Evolutionary conservation across 495 filamentous ascomycete species (phyloP).

Genomic region (Viridothelium virens): DNA sequence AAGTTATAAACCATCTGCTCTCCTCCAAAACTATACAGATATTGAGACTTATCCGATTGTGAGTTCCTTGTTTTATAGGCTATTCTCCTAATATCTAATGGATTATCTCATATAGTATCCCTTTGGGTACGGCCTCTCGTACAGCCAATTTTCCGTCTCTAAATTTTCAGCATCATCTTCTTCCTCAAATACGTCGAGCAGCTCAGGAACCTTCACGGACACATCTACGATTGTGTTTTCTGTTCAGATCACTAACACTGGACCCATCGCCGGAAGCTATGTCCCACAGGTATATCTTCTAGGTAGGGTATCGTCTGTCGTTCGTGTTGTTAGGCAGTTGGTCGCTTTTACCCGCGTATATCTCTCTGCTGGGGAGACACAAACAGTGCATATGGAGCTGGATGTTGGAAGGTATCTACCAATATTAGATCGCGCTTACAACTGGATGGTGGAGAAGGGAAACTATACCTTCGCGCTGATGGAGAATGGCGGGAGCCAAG

Average conservation of each 20-base stretch:
- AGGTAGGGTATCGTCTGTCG: constrained; percentile 34
- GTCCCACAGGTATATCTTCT: constrained; percentile 38
- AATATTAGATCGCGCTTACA: constrained; percentile 34
- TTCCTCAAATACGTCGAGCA: not conserved
- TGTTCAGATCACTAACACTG: constrained; percentile 30
- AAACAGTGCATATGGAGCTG: constrained; percentile 27
- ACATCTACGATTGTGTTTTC: constrained; percentile 16
- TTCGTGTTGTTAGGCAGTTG: constrained; percentile 39
- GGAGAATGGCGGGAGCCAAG: constrained; percentile 33
- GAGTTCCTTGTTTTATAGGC: not conserved
- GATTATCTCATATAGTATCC: constrained; percentile 23
- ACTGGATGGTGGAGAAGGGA: constrained; percentile 39
- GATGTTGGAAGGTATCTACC: constrained; percentile 37
- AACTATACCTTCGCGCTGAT: constrained; percentile 39
- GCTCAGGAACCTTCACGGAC: constrained; percentile 9
- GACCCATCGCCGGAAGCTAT: constrained; percentile 33
- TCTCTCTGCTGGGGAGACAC: constrained; percentile 29
- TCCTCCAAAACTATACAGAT: constrained; percentile 30
- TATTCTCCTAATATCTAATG: not conserved
- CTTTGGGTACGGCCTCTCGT: constrained; percentile 39
- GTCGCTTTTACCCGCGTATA: constrained; percentile 36
- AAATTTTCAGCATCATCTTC: constrained; percentile 9
- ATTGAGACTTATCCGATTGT: constrained; percentile 24
- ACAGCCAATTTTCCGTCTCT: constrained; percentile 29
- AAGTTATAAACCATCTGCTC: constrained; percentile 7